These are phyloP conservation scores for Phialocephala subalpina DNA, from an alignment of 2,329 filamentous ascomycete species.

Conservation along the genomic window DNA sequence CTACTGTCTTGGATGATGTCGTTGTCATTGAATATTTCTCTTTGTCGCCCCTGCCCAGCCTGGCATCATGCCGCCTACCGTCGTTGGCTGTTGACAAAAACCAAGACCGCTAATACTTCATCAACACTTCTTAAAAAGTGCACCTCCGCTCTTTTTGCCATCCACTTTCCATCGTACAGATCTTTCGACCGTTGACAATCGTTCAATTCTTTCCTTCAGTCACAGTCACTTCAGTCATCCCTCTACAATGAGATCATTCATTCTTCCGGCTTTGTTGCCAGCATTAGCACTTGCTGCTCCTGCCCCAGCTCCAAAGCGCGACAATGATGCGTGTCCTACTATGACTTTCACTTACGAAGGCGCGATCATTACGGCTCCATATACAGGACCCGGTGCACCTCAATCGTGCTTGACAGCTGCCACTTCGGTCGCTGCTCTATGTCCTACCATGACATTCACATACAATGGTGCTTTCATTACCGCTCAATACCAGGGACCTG, in stretches of 20 bases:
- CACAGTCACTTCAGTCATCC: not conserved
- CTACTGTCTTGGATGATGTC: not conserved
- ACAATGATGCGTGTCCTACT: slow-evolving; percentile 6
- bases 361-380: not conserved
- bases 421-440: not conserved
- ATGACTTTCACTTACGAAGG: slow-evolving; percentile 10
- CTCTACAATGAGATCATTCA: not conserved
- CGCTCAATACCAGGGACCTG: slow-evolving; percentile 1
- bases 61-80: not conserved
- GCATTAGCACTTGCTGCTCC: slow-evolving; percentile 5
- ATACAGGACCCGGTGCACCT: not conserved
- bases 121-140: not conserved
- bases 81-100: not conserved
- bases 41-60: not conserved
- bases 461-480: slow-evolving; percentile 11
- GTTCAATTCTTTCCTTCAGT: not conserved
- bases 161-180: not conserved
- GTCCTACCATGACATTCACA: slow-evolving; percentile 9
- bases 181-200: not conserved
- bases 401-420: not conserved
- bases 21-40: not conserved
- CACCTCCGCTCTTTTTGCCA: not conserved
- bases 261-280: not conserved
- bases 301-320: slow-evolving; percentile 5
- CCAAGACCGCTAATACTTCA: not conserved